These are phyloP conservation scores for Globisporangium okanoganense DNA, from an alignment of 352 stramenopile species.

Conservation along the genomic window DNA sequence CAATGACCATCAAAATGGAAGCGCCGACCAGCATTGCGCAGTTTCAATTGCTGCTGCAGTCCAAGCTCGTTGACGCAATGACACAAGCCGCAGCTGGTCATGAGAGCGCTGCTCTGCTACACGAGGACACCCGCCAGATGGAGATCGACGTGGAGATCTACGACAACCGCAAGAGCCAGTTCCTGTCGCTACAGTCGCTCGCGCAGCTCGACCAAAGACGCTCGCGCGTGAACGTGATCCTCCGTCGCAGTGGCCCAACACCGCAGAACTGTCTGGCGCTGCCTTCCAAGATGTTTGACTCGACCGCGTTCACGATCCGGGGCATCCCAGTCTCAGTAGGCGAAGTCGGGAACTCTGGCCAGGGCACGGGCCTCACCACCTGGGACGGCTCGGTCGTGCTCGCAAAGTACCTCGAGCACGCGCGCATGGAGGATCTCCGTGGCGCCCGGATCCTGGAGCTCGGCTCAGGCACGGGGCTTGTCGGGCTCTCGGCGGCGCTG, in stretches of 20 bases:
- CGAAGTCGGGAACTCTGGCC: slow-evolving; percentile 76
- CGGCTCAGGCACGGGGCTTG: slow-evolving; percentile 82
- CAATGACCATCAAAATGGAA: slow-evolving; percentile 10
- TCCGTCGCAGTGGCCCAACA: slow-evolving; percentile 13
- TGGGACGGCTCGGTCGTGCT: slow-evolving; percentile 91
- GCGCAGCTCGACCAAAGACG: slow-evolving; percentile 23
- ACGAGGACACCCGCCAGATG: slow-evolving; percentile 4
- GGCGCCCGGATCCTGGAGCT: slow-evolving; percentile 73
- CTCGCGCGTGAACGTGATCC: slow-evolving; percentile 38
- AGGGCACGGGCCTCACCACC: slow-evolving; percentile 86
- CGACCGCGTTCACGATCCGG: slow-evolving; percentile 48
- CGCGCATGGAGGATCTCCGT: slow-evolving; percentile 21
- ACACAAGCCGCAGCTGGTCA: neutral
- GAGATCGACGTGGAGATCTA: slow-evolving; percentile 39
- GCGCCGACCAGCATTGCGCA: slow-evolving; percentile 5
- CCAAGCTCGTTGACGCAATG: slow-evolving; percentile 4
- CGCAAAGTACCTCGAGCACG: slow-evolving; percentile 88
- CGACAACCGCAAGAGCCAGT: slow-evolving; percentile 29
- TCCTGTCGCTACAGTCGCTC: slow-evolving; percentile 21
- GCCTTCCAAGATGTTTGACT: slow-evolving; percentile 58
- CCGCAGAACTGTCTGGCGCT: slow-evolving; percentile 34
- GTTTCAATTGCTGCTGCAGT: slow-evolving; percentile 2
- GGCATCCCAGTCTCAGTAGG: slow-evolving; percentile 41
- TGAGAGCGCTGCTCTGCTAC: neutral
- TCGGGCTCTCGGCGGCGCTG: slow-evolving; percentile 75